Conservation (phyloP, 2,329 filamentous ascomycete genomes). For the Alternaria sp. region DNA sequence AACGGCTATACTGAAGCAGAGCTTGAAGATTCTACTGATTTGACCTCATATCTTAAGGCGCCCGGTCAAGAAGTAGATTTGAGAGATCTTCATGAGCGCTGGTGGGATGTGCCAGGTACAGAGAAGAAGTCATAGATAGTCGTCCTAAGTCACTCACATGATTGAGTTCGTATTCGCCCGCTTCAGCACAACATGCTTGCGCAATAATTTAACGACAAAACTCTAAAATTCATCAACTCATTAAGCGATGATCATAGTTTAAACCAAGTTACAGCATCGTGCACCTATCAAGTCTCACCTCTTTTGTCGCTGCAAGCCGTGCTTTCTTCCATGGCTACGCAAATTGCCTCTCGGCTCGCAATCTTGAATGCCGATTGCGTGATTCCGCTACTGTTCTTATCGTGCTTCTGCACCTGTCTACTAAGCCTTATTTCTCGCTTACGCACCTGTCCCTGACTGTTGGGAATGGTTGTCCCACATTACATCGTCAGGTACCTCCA, state of each 20-base stretch:
- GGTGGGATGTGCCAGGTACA: conserved; percentile 59
- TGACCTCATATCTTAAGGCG: conserved; percentile 69
- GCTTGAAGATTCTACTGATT: conserved; percentile 62
- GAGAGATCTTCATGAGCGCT: conserved; percentile 70
- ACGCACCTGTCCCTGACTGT: not conserved
- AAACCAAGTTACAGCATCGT: no score
- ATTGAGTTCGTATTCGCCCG: not conserved
- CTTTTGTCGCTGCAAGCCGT: not conserved
- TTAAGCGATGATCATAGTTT: no score
- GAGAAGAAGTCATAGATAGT: conserved; percentile 24
- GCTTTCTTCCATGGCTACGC: no score
- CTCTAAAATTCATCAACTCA: not conserved
- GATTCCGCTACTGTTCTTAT: not conserved
- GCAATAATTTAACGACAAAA: not conserved
- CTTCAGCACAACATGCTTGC: not conserved
- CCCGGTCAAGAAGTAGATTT: conserved; percentile 65
- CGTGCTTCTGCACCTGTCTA: not conserved
- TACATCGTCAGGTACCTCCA: conserved; percentile 28
- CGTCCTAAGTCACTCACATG: not conserved
- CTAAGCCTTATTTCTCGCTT: not conserved
- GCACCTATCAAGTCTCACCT: no score
- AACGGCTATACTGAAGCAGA: conserved; percentile 72
- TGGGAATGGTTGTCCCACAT: conserved; percentile 1
- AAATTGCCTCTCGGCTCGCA: not conserved
- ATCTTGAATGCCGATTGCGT: not conserved